Percentiles rank a stretch among this genome's conserved stretches.
Evolutionary conservation across 1,284 basidiomycete species (phyloP).

Genomic region (Austroboletus niveus): DNA sequence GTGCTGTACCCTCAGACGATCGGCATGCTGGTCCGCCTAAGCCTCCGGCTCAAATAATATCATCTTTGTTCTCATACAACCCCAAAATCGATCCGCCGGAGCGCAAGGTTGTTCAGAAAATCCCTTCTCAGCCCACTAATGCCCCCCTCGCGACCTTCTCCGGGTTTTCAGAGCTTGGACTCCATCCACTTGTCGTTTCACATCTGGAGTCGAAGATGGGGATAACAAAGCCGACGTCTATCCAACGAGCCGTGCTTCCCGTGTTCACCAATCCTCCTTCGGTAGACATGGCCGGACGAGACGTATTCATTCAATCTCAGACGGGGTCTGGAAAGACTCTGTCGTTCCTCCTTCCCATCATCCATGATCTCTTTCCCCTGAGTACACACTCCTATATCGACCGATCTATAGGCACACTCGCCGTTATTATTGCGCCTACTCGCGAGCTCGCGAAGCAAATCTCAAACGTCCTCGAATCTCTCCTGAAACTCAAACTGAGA

Average conservation of each 20-base stretch:
- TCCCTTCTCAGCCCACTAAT: constrained; percentile 67
- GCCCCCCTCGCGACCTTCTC: constrained; percentile 76
- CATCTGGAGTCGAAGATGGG: constrained; percentile 83
- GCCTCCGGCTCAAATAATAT: constrained; percentile 73
- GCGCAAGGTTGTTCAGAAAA: constrained; percentile 27
- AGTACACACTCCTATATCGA: constrained; percentile 88
- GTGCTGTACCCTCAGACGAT: constrained; percentile 13
- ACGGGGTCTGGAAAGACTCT: constrained; percentile 98
- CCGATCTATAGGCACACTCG: constrained; percentile 86
- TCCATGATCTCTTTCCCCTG: constrained; percentile 91
- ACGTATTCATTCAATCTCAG: constrained; percentile 95
- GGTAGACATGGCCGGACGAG: constrained; percentile 49
- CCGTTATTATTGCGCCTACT: constrained; percentile 93
- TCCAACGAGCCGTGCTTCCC: constrained; percentile 83
- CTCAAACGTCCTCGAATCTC: constrained; percentile 87
- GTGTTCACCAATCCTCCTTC: constrained; percentile 56
- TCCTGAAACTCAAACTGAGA: constrained; percentile 79
- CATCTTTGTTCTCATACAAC: constrained; percentile 87
- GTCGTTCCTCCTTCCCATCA: constrained; percentile 91
- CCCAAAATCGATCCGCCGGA: constrained; percentile 56
- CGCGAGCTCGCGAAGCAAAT: constrained; percentile 96
- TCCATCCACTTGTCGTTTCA: constrained; percentile 78
- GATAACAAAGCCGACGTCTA: constrained; percentile 86
- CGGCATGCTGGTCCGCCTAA: constrained; percentile 30
- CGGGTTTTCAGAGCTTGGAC: constrained; percentile 71